Evolutionary conservation across 768 basidiomycete species (phyloP).

Genomic region (Mycena albidolilacea): DNA sequence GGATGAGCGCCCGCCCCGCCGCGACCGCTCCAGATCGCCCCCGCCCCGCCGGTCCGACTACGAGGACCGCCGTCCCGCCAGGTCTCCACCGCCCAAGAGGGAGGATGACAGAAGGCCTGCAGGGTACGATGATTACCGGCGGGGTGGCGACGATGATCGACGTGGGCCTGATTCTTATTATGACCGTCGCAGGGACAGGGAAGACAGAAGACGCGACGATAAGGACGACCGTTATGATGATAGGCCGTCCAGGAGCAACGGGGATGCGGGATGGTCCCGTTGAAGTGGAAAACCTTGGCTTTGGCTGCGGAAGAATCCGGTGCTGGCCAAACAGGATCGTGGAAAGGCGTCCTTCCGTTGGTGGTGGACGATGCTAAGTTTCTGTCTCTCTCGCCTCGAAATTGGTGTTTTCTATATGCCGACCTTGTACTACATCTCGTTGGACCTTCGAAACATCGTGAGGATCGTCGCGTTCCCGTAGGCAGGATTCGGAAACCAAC

Average conservation of each 20-base stretch:
- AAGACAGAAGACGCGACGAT: slow-evolving; percentile 86
- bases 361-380: slow-evolving; percentile 45
- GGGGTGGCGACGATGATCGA: slow-evolving; percentile 88
- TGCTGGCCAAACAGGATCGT: slow-evolving; percentile 44
- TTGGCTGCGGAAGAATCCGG: slow-evolving; percentile 52
- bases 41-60: slow-evolving; percentile 73
- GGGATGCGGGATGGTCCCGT: slow-evolving; percentile 85
- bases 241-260: slow-evolving; percentile 77
- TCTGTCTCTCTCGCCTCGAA: slow-evolving; percentile 59
- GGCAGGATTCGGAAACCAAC: slow-evolving; percentile 38
- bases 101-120: slow-evolving; percentile 89
- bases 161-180: slow-evolving; percentile 90
- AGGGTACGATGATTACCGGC: slow-evolving; percentile 93
- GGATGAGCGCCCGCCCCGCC: slow-evolving; percentile 69
- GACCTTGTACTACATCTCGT: slow-evolving; percentile 68
- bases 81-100: slow-evolving; percentile 69
- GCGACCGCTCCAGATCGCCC: slow-evolving; percentile 90
- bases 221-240: slow-evolving; percentile 89
- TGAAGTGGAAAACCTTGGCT: slow-evolving; percentile 51
- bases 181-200: slow-evolving; percentile 91
- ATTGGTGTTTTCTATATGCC: slow-evolving; percentile 69
- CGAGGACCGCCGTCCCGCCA: slow-evolving; percentile 53
- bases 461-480: slow-evolving; percentile 43
- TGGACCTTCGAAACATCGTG: slow-evolving; percentile 58
- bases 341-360: slow-evolving; percentile 41